phyloP scores from a whole-genome alignment of 2,329 filamentous ascomycete species.

The Colletotrichum eleusines region DNA sequence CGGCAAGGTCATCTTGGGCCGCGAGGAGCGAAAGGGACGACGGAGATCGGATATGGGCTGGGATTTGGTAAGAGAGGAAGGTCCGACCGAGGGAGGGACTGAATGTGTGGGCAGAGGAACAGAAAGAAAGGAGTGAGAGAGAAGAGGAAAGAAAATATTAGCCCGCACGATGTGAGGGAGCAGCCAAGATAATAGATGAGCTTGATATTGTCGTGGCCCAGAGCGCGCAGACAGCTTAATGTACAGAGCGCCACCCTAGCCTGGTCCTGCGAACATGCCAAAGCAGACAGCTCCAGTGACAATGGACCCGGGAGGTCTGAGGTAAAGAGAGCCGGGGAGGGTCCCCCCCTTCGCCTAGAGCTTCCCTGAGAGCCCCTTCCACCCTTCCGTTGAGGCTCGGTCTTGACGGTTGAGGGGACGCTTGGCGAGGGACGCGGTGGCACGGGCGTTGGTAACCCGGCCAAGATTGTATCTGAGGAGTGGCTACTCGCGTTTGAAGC shows the following conservation, averaged over 20 bases:
- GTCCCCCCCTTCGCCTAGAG: constrained; percentile 8
- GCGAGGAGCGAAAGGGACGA: constrained; percentile 6
- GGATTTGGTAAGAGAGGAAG: neutral
- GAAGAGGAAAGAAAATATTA: constrained; percentile 26
- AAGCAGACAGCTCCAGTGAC: constrained; percentile 13
- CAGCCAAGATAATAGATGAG: constrained; percentile 39
- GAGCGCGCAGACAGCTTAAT: constrained; percentile 12
- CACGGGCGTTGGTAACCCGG: constrained; percentile 33
- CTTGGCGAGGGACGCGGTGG: constrained; percentile 29
- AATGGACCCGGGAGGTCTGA: constrained; percentile 34
- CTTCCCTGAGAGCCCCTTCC: constrained; percentile 9
- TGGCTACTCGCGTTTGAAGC: constrained; percentile 37
- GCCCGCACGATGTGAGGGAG: constrained; percentile 28
- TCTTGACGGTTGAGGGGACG: constrained; percentile 20
- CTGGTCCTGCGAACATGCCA: neutral
- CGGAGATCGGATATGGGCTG: neutral
- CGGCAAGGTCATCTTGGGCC: constrained; percentile 37
- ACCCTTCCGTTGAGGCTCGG: constrained; percentile 7
- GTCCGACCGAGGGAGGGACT: neutral
- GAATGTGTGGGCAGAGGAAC: neutral
- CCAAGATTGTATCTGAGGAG: constrained; percentile 34
- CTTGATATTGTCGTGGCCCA: constrained; percentile 33
- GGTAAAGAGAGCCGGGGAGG: constrained; percentile 11
- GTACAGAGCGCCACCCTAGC: constrained; percentile 3
- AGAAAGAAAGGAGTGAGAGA: neutral